Evolutionary conservation across 75 land plant species (phyloP).

Genomic region (Chamaecyparis obtusa): DNA sequence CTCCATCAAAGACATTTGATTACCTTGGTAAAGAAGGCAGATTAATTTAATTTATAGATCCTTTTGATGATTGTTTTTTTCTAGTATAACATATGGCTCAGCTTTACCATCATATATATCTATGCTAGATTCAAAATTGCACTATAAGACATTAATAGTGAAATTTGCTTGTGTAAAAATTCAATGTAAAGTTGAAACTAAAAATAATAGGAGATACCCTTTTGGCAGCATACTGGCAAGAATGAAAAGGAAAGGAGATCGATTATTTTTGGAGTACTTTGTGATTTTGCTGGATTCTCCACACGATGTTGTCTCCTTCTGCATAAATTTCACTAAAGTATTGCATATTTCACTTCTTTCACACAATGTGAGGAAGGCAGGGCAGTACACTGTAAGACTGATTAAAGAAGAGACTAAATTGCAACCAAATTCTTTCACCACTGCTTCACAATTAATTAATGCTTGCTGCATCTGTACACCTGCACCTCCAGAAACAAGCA

Average conservation of each 20-base stretch:
- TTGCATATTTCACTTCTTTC: constrained; percentile 47
- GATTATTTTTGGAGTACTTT: neutral
- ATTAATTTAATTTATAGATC: neutral
- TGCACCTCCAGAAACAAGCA: constrained; percentile 62
- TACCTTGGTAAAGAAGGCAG: neutral
- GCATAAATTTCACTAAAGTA: constrained; percentile 26
- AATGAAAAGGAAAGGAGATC: constrained; percentile 53
- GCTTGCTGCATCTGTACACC: constrained; percentile 64
- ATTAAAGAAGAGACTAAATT: constrained; percentile 51
- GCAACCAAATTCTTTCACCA: constrained; percentile 59
- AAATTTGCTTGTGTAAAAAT: neutral
- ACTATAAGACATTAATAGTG: neutral
- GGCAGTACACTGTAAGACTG: constrained; percentile 66
- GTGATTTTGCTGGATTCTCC: neutral
- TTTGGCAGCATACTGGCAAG: constrained; percentile 86
- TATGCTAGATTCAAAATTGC: neutral
- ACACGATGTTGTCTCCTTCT: neutral
- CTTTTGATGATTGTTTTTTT: neutral
- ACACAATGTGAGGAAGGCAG: constrained; percentile 21
- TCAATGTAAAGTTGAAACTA: neutral
- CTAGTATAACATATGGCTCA: neutral
- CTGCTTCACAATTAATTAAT: constrained; percentile 84
- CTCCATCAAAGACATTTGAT: neutral
- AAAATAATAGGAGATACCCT: constrained; percentile 32
- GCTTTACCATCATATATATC: neutral